Evolutionary conservation across 768 basidiomycete genomes (phyloP).

Genomic region (Postia placenta): DNA sequence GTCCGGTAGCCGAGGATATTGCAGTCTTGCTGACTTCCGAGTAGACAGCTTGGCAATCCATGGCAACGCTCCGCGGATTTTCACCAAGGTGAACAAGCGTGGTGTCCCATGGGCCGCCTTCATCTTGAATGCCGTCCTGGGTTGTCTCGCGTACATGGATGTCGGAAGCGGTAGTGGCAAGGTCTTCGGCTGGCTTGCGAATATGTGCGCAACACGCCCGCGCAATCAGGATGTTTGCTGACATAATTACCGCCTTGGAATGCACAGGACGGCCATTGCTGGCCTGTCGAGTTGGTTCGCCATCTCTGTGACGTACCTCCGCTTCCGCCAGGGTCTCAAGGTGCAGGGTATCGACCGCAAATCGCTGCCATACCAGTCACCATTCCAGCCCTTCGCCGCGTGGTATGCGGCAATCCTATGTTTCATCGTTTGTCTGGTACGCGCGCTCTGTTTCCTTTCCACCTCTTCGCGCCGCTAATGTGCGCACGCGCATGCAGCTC

Average conservation of each 20-base stretch:
- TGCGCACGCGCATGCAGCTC: constrained; percentile 20
- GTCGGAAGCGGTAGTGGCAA: constrained; percentile 26
- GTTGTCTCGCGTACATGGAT: constrained; percentile 37
- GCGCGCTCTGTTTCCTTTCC: constrained; percentile 6
- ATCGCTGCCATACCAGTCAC: constrained; percentile 39
- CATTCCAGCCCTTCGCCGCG: constrained; percentile 35
- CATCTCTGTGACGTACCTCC: constrained; percentile 39
- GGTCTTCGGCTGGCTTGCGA: constrained; percentile 37
- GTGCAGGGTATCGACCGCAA: constrained; percentile 42
- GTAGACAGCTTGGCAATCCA: constrained; percentile 47
- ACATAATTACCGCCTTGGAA: not conserved
- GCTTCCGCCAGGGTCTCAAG: constrained; percentile 41
- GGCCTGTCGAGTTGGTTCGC: constrained; percentile 41
- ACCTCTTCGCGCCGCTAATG: not conserved
- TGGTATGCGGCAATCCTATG: constrained; percentile 30
- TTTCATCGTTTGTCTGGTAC: constrained; percentile 30
- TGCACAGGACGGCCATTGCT: constrained; percentile 27
- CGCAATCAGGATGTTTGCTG: not conserved
- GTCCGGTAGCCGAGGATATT: not conserved
- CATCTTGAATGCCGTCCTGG: constrained; percentile 23
- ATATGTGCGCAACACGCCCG: constrained; percentile 12
- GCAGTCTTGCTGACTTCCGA: constrained; percentile 2
- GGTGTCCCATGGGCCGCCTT: constrained; percentile 43
- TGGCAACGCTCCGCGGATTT: constrained; percentile 49
- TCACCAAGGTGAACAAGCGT: constrained; percentile 28